Base-by-base conservation (phyloP, 1,284 basidiomycete genomes). In the Rhizoctonia solani region DNA sequence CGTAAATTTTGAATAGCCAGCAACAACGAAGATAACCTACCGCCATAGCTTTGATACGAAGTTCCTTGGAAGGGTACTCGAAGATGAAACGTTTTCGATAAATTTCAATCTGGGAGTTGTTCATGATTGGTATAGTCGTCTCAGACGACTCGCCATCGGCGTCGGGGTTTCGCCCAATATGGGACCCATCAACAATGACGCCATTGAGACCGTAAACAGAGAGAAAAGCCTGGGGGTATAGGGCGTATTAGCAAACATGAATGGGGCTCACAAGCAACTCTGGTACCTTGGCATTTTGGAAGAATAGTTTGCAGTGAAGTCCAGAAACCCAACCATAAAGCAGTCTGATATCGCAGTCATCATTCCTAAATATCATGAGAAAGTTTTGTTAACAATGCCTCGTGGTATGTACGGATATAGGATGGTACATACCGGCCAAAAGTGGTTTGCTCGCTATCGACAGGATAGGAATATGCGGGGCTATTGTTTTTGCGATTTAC, bases 21-120 rank as follows among this genome's bases (percentile, higher is more conserved):
- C 29, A 27, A 41, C 30, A 52, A 14, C 16, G 30, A 47, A 27
- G 1, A n/a, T 16, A 37, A 68, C 70, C 49, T 25, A 68, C 66
- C n/a, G 67, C 58, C 44, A 66, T 55, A 44, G 58, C 56, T 32
- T 56, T 66, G 21, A 53, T 47, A 27, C 87, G 83, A n/a, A 87
- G 77, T 59, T 88, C 85, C 73, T 88, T 89, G 2, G 88, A 87
- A 2, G 88, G 88, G 72, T 89, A 89, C 4, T 80, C 80, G 74
- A 90, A 89, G 19, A 80, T 77, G 73, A 90, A 90, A 1, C 82
- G 79, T 72, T 89, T 89, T 61, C 81, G 81, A 73, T 84, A 83
- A 25, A 90, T 85, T 70, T 86, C 85, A 54, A 89, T 80, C 42
- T 84, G 82, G 5, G 86, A 85, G 74, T 84, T 81, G 74, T 88